Evolutionary conservation across 1,139 yeast genomes (phyloP).

Genomic region (Kurtzmaniella quercitrusa): DNA sequence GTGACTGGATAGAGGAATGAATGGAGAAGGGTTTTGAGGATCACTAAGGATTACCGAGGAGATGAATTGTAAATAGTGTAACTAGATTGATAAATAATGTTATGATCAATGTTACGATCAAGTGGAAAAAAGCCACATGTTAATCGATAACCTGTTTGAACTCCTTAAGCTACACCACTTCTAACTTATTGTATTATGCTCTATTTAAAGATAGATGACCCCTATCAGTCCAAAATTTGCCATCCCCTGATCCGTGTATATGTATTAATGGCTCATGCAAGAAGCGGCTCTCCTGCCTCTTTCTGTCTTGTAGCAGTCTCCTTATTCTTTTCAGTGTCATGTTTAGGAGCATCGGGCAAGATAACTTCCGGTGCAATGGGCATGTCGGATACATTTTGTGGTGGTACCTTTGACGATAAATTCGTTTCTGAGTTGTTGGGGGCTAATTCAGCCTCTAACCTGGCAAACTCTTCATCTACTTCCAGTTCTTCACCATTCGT

Average conservation of each 20-base stretch:
- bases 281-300: slow-evolving; percentile 12
- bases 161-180: too few relatives aligned
- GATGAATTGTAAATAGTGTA: too few relatives aligned
- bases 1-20: too few relatives aligned
- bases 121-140: too few relatives aligned
- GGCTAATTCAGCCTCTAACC: slow-evolving; percentile 42
- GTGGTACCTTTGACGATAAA: slow-evolving; percentile 18
- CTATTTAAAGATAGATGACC: not conserved
- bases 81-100: too few relatives aligned
- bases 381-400: slow-evolving; percentile 8
- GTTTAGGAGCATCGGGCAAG: slow-evolving; percentile 20
- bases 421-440: slow-evolving; percentile 9
- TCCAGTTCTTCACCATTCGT: slow-evolving; percentile 58
- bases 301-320: slow-evolving; percentile 11
- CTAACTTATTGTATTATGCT: not conserved
- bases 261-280: slow-evolving; percentile 10
- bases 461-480: slow-evolving; percentile 60
- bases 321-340: slow-evolving; percentile 10
- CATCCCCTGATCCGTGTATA: not conserved
- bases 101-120: too few relatives aligned
- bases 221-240: not conserved
- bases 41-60: too few relatives aligned
- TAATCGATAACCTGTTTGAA: too few relatives aligned
- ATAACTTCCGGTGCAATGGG: slow-evolving; percentile 19
- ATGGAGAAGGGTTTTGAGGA: too few relatives aligned